Evolutionary conservation across 2,329 filamentous ascomycete genomes (phyloP), one percentile per base, ranked within the genome.

Genomic region (Bipolaris sorokiniana): DNA sequence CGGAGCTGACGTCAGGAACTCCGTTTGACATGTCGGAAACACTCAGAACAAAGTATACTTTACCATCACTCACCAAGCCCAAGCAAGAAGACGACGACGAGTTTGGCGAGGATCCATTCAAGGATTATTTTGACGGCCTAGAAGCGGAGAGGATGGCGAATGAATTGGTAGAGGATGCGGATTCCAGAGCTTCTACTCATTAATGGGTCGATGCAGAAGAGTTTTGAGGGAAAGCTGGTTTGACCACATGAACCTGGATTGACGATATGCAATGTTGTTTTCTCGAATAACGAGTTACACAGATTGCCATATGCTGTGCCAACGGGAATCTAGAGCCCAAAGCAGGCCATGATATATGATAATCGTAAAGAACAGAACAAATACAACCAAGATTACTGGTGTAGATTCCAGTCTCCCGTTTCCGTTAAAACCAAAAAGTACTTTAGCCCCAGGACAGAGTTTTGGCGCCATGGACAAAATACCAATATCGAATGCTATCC

Each of bases 21-120:
- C 22, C 49, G 15, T 47, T 52, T 2, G 54, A 56, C 5, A 56
- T 56, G 54, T 56, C 54, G 7, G 48, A 52, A 28, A 56, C 54
- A 3, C 18, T 56, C 13, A 41, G 48, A 18, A 56, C 54, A 3
- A 46, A 52, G 11, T 56, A 56, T 16, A 52, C 48, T 2, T 34
- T 51, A 10, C 31, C 50, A 13, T 37, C 20, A 10, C 20, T 33
- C 1, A 23, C 33, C 20, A 16, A 48, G 46, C 50, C 41, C 7
- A 48, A 54, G 37, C 45, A 54, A 15, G 28, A 48, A 11, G 23
- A 36, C 3, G 46, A 15, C 0, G 46, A 48, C 7, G 36, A 44
- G 9, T 42, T 37, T 22, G 52, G 31, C 9, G 52, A 47, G 11
- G 48, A 48, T 2, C 33, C 38, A 3, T 42, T 53, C 4, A 50